Evolutionary conservation across 2,329 filamentous ascomycete species (phyloP).

Genomic region (Colletotrichum viniferum): DNA sequence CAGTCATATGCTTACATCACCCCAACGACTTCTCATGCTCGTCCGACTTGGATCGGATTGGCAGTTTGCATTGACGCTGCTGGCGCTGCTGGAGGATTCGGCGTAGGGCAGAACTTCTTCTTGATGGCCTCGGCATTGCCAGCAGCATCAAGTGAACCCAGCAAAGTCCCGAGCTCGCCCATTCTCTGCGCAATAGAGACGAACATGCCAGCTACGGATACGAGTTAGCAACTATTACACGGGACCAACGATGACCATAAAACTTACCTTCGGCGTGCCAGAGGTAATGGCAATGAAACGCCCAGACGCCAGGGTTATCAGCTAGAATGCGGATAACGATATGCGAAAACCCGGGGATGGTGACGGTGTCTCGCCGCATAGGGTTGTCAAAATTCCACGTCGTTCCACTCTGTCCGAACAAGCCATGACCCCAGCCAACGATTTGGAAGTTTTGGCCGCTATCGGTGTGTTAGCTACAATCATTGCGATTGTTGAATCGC

Average conservation of each 20-base stretch:
- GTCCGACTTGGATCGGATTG: background rate
- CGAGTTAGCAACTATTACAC: background rate
- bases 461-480: background rate
- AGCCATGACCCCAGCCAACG: constrained; percentile 32
- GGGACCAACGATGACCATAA: background rate
- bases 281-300: constrained; percentile 62
- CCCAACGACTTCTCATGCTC: background rate
- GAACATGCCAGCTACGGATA: constrained; percentile 4
- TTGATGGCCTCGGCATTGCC: background rate
- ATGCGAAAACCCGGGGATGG: constrained; percentile 59
- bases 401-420: constrained; percentile 33
- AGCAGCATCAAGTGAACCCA: background rate
- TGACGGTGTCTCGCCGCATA: constrained; percentile 47
- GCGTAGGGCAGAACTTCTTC: constrained; percentile 15
- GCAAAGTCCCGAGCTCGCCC: constrained; percentile 3
- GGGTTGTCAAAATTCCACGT: constrained; percentile 34
- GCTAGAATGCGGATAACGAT: constrained; percentile 56
- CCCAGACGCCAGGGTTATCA: constrained; percentile 63
- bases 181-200: constrained; percentile 13
- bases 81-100: background rate
- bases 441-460: constrained; percentile 59
- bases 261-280: constrained; percentile 55
- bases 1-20: background rate
- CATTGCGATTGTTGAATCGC: background rate
- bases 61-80: background rate